A percentile compares a stretch with the other conserved stretches of the same genome.
Evolutionary conservation across 139 green algal species (phyloP).

Genomic region (Coelastrella sp.): DNA sequence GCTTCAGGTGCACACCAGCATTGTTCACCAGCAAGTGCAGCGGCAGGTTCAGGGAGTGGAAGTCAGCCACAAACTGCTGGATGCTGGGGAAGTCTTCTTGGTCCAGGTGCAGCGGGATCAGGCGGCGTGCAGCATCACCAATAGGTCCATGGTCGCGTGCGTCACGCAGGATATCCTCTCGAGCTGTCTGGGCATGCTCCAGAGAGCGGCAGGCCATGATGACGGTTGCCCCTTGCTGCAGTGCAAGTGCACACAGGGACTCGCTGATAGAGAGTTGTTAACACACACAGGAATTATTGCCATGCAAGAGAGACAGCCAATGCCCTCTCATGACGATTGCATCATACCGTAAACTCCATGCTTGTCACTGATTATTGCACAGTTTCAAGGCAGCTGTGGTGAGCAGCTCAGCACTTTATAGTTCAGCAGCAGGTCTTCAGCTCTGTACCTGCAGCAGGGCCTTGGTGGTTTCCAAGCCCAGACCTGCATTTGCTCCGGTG

Average conservation of each 20-base stretch:
- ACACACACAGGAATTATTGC: too few relatives aligned
- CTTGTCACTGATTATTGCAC: too few relatives aligned
- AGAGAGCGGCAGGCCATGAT: conserved; percentile 29
- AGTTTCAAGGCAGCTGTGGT: too few relatives aligned
- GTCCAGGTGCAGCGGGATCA: conserved; percentile 22
- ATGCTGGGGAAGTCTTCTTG: conserved; percentile 35
- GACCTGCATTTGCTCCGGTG: conserved; percentile 23
- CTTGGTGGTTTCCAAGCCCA: conserved; percentile 33
- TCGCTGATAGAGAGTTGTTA: too few relatives aligned
- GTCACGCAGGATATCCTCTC: conserved; percentile 38
- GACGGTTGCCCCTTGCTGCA: conserved; percentile 41
- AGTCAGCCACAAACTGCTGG: conserved; percentile 24
- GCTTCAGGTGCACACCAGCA: conserved; percentile 37
- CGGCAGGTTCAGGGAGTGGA: conserved; percentile 20
- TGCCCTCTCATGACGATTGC: too few relatives aligned
- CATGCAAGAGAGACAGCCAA: too few relatives aligned
- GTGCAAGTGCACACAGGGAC: too few relatives aligned
- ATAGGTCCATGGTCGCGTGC: neutral
- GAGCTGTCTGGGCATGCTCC: neutral
- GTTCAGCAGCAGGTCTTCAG: too few relatives aligned
- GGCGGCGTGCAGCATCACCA: neutral
- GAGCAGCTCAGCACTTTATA: too few relatives aligned
- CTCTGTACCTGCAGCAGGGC: conserved; percentile 33
- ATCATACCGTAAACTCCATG: too few relatives aligned
- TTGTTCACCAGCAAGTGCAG: conserved; percentile 48